These are phyloP conservation scores for Suillus bovinus DNA, from an alignment of 768 basidiomycete genomes.

Conservation along the genomic window DNA sequence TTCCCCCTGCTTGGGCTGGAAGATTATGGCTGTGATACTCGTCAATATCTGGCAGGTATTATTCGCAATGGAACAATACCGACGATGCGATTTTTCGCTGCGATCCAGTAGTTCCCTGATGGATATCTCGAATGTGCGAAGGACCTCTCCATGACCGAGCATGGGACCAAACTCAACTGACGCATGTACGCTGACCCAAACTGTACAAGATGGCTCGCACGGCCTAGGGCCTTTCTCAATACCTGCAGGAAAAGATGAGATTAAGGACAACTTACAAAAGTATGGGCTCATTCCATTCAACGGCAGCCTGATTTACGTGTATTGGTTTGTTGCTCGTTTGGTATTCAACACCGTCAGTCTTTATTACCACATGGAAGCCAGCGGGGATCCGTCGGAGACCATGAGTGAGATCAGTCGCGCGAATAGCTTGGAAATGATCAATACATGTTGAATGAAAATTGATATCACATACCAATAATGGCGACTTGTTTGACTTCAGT, in stretches of 20 bases:
- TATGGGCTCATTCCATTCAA: constrained; percentile 7
- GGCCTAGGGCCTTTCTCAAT: neutral
- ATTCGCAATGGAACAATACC: too few species aligned
- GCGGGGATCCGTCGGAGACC: constrained; percentile 12
- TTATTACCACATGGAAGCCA: constrained; percentile 13
- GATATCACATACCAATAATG: neutral
- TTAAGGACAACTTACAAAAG: neutral
- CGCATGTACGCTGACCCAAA: constrained; percentile 4
- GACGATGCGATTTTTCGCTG: neutral
- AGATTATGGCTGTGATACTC: neutral
- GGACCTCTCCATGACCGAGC: constrained; percentile 12
- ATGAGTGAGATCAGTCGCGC: constrained; percentile 6
- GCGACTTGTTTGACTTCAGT: neutral
- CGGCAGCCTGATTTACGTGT: neutral
- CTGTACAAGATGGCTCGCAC: neutral
- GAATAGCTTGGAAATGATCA: constrained; percentile 11
- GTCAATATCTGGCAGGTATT: neutral
- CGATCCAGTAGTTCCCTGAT: neutral
- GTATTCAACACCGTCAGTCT: neutral
- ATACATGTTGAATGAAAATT: neutral
- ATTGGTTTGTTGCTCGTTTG: constrained; percentile 1
- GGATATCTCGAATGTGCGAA: constrained; percentile 6
- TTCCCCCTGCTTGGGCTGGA: neutral
- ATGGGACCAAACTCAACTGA: constrained; percentile 11
- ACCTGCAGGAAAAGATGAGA: neutral